These are phyloP conservation scores for Nannochloropsis gaditana DNA, from an alignment of 108 stramenopile genomes.

Conservation along the genomic window DNA sequence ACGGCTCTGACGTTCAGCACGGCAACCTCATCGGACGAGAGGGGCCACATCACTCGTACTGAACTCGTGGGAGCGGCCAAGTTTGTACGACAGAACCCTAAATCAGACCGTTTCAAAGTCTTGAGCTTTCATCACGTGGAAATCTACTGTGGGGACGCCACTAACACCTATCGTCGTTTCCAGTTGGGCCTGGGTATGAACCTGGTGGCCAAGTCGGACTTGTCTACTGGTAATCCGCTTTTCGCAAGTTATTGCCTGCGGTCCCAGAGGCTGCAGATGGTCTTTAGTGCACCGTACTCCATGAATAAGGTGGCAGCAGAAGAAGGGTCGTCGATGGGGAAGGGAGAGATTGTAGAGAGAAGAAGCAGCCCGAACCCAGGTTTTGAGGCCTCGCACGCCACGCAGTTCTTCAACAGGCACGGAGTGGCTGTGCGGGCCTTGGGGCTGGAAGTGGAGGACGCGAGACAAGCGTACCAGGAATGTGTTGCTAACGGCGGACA, in stretches of 20 bases:
- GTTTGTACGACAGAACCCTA: not conserved
- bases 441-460: slow-evolving; percentile 53
- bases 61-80: not conserved
- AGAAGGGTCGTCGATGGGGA: not conserved
- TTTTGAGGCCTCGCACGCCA: slow-evolving; percentile 33
- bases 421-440: slow-evolving; percentile 53
- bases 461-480: slow-evolving; percentile 44
- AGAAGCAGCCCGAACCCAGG: slow-evolving; percentile 40
- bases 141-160: slow-evolving; percentile 57
- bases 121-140: slow-evolving; percentile 56
- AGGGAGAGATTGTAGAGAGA: not conserved
- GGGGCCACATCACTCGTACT: no score
- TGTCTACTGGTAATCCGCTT: slow-evolving; percentile 51
- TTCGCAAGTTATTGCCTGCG: slow-evolving; percentile 54
- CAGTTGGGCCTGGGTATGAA: slow-evolving; percentile 50
- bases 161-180: slow-evolving; percentile 49
- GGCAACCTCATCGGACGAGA: no score
- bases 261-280: slow-evolving; percentile 51
- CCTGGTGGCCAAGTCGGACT: slow-evolving; percentile 51
- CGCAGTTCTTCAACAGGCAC: slow-evolving; percentile 47
- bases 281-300: slow-evolving; percentile 57
- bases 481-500: slow-evolving; percentile 36
- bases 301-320: not conserved
- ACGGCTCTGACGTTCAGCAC: no score
- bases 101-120: slow-evolving; percentile 33